A percentile compares a stretch with the other conserved stretches of the same genome.
Evolutionary conservation across 345 rosid genomes (phyloP).

Genomic region (Conringia planisiliqua): DNA sequence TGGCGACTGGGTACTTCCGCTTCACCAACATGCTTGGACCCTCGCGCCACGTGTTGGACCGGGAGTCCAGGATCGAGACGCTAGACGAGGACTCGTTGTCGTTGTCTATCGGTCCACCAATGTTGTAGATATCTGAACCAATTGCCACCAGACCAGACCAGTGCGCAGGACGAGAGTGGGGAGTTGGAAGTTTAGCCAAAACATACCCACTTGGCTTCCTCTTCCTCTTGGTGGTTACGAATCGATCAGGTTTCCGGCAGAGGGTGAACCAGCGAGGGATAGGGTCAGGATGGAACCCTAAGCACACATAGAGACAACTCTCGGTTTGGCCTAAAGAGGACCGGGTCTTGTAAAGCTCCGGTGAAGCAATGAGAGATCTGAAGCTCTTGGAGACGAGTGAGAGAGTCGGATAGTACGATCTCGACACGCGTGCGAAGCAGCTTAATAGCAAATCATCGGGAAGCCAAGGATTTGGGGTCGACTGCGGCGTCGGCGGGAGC

Average conservation of each 20-base stretch:
- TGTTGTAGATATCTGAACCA: slow-evolving; percentile 45
- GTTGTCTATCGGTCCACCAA: slow-evolving; percentile 35
- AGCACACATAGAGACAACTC: slow-evolving; percentile 51
- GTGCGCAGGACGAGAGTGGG: slow-evolving; percentile 32
- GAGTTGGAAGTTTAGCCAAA: slow-evolving; percentile 26
- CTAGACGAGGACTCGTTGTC: slow-evolving; percentile 31
- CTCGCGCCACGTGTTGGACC: slow-evolving; percentile 48
- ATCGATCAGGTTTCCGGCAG: slow-evolving; percentile 11
- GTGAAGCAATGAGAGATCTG: slow-evolving; percentile 47
- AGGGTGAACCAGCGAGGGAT: slow-evolving; percentile 46
- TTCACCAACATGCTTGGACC: slow-evolving; percentile 50
- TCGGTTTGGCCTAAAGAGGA: slow-evolving; percentile 27
- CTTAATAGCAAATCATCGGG: slow-evolving; percentile 61
- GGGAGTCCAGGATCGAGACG: slow-evolving; percentile 67
- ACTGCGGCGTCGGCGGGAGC: neutral
- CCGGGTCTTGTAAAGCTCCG: slow-evolving; percentile 53
- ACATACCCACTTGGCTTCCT: neutral
- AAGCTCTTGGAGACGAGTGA: slow-evolving; percentile 55
- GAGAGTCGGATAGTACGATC: slow-evolving; percentile 52
- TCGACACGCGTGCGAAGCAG: slow-evolving; percentile 55
- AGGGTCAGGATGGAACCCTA: slow-evolving; percentile 38
- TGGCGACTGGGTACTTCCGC: slow-evolving; percentile 50
- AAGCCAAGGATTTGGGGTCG: slow-evolving; percentile 16
- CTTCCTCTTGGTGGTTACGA: slow-evolving; percentile 6
- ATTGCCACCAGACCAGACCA: neutral